phyloP scores from a whole-genome alignment of 345 rosid genomes.

The Salix koriyanagi region DNA sequence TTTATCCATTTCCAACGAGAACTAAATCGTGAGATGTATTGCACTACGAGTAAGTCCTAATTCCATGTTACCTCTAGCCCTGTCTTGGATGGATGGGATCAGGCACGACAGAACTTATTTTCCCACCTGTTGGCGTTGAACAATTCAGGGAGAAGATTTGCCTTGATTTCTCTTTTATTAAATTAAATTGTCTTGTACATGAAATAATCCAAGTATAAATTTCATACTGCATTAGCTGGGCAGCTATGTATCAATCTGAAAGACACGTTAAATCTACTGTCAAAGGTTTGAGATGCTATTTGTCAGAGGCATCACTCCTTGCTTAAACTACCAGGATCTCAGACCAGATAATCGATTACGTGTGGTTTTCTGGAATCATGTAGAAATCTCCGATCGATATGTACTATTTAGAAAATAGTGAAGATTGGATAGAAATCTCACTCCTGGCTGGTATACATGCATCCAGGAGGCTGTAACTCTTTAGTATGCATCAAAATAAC shows the following conservation, averaged over 20 bases:
- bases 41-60: background rate
- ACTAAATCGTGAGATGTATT: background rate
- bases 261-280: background rate
- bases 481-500: background rate
- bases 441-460: background rate
- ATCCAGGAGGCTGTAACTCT: background rate
- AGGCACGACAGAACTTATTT: background rate
- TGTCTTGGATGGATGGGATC: background rate
- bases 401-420: background rate
- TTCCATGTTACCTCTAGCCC: background rate
- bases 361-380: background rate
- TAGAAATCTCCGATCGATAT: background rate
- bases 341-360: background rate
- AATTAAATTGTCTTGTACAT: background rate
- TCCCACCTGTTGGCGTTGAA: background rate
- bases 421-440: background rate
- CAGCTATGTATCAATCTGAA: background rate
- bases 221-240: background rate
- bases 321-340: background rate
- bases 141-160: background rate
- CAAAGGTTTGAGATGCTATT: background rate
- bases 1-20: background rate
- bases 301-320: background rate
- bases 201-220: background rate
- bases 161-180: background rate